Evolutionary conservation across 2,329 filamentous ascomycete genomes (phyloP).

Genomic region (Scedosporium apiospermum): DNA sequence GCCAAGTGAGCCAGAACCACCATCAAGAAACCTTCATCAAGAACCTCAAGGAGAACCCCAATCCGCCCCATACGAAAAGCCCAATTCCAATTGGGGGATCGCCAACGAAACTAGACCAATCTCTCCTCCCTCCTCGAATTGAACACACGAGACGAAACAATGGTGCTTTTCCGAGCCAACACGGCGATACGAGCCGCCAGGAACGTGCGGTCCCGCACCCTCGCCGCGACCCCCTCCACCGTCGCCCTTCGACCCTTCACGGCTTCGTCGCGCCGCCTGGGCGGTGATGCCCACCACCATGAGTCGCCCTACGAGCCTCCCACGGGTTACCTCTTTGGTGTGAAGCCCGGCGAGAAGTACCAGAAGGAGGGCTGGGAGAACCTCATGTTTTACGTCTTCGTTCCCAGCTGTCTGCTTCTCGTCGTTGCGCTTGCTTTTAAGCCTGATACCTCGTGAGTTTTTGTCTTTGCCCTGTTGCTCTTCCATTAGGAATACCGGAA

Average conservation of each 20-base stretch:
- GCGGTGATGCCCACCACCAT: constrained; percentile 31
- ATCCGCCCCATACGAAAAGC: neutral
- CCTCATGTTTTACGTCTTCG: constrained; percentile 76
- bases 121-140: neutral
- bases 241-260: neutral
- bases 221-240: constrained; percentile 1
- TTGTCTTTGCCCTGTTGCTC: neutral
- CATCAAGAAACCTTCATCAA: neutral
- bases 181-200: constrained; percentile 6
- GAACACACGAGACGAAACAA: neutral
- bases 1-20: neutral
- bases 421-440: constrained; percentile 86
- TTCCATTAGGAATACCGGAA: constrained; percentile 1
- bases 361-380: constrained; percentile 96
- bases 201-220: neutral
- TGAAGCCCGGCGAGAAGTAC: constrained; percentile 91
- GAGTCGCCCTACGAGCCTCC: constrained; percentile 83
- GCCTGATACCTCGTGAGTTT: constrained; percentile 93
- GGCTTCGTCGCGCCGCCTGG: constrained; percentile 9
- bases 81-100: neutral
- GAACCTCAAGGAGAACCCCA: neutral
- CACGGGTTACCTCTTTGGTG: constrained; percentile 82
- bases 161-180: constrained; percentile 6
- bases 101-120: neutral
- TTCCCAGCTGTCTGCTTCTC: constrained; percentile 63